Percentiles rank a stretch among this genome's conserved stretches.
phyloP scores from a whole-genome alignment of 2,329 filamentous ascomycete genomes.

The Claviceps sp. region DNA sequence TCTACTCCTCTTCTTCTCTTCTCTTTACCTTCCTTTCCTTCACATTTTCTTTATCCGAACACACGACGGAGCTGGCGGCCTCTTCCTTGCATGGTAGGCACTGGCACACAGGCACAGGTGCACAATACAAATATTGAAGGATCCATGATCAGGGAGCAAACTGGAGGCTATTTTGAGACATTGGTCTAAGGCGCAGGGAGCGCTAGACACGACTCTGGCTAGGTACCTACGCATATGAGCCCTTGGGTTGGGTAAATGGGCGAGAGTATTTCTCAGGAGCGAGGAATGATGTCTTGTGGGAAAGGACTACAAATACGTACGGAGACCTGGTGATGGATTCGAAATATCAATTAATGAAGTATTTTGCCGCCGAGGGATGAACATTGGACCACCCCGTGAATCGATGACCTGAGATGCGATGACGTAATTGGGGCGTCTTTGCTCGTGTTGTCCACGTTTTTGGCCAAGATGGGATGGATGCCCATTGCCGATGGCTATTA shows the following conservation, averaged over 20 bases:
- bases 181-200: not conserved
- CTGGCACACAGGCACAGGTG: not conserved
- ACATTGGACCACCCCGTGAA: not conserved
- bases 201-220: not conserved
- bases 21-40: not conserved
- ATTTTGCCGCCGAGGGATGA: not conserved
- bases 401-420: not conserved
- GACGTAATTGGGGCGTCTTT: not conserved
- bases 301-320: not conserved
- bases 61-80: not conserved
- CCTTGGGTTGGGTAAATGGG: not conserved
- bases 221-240: not conserved
- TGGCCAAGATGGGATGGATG: not conserved
- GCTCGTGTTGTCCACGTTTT: not conserved
- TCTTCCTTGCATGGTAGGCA: too few relatives aligned
- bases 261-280: not conserved
- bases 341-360: conserved; percentile 1
- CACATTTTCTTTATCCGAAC: not conserved
- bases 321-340: not conserved
- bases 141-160: not conserved
- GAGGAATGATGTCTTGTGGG: not conserved
- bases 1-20: not conserved
- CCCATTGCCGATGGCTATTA: too few relatives aligned
- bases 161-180: not conserved
- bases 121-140: not conserved